These are phyloP conservation scores for Tulasnella sp. DNA, from an alignment of 768 basidiomycete species.

Conservation along the genomic window DNA sequence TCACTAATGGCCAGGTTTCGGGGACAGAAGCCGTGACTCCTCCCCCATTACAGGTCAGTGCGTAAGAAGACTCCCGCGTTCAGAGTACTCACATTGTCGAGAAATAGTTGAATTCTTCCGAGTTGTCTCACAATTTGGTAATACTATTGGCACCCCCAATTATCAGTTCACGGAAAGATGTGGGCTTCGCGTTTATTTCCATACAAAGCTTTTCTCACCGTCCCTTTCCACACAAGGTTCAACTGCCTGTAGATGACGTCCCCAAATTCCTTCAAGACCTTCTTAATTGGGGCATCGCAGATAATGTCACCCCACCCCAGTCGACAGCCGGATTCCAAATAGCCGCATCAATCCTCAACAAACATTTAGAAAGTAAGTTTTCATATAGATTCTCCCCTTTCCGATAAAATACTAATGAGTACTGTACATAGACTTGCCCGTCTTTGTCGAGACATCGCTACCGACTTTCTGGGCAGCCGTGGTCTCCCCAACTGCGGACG, in stretches of 20 bases:
- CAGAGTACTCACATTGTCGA: conserved; percentile 12
- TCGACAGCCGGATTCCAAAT: conserved; percentile 22
- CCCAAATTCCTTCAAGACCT: conserved; percentile 42
- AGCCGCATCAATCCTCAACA: conserved; percentile 68
- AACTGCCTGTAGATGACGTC: conserved; percentile 38
- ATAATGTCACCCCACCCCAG: conserved; percentile 19
- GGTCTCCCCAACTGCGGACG: conserved; percentile 22
- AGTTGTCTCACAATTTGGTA: conserved; percentile 49
- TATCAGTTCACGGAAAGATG: conserved; percentile 56
- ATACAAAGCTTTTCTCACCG: not conserved
- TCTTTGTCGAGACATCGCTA: conserved; percentile 21
- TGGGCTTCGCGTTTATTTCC: conserved; percentile 22
- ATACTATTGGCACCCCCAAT: conserved; percentile 55
- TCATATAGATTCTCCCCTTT: not conserved
- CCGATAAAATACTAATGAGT: not conserved
- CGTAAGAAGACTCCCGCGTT: conserved; percentile 5
- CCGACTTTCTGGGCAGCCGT: conserved; percentile 42
- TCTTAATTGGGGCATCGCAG: conserved; percentile 43
- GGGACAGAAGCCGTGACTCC: conserved; percentile 31
- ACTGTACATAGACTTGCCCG: not conserved
- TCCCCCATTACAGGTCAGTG: conserved; percentile 40
- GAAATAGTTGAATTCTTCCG: conserved; percentile 33
- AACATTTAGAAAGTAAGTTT: conserved; percentile 52
- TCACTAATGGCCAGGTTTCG: conserved; percentile 48
- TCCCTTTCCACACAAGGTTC: conserved; percentile 35